Percentiles rank a stretch among this genome's conserved stretches.
These are phyloP conservation scores for Geoglossum cookeanum DNA, from an alignment of 2,329 filamentous ascomycete species.

Conservation along the genomic window DNA sequence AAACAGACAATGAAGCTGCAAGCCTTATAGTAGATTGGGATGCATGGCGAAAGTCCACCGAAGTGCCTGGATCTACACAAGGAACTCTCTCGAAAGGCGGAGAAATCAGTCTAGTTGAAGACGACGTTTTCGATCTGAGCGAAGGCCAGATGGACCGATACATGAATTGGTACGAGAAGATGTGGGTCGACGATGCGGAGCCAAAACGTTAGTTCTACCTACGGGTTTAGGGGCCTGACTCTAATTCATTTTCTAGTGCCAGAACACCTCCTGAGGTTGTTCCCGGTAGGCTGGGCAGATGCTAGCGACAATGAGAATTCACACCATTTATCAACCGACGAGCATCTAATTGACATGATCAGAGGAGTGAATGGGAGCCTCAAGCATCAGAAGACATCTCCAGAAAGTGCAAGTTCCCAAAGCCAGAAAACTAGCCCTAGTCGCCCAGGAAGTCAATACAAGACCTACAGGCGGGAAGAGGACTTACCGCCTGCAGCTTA, in stretches of 20 bases:
- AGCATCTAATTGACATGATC: background rate
- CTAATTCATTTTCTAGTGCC: constrained; percentile 17
- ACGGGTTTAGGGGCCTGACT: constrained; percentile 19
- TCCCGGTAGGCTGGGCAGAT: background rate
- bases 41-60: constrained; percentile 40
- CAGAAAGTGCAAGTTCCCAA: constrained; percentile 7
- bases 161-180: constrained; percentile 59
- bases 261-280: constrained; percentile 3
- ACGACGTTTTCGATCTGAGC: constrained; percentile 42
- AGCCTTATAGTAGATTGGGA: constrained; percentile 51
- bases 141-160: constrained; percentile 50
- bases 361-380: constrained; percentile 2
- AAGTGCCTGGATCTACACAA: constrained; percentile 14
- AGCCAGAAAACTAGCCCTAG: constrained; percentile 1
- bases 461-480: constrained; percentile 26
- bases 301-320: background rate
- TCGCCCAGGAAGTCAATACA: constrained; percentile 32
- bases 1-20: constrained; percentile 34
- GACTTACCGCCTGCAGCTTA: constrained; percentile 28
- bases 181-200: constrained; percentile 33
- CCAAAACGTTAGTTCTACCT: constrained; percentile 18
- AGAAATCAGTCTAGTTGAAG: constrained; percentile 37
- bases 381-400: constrained; percentile 15
- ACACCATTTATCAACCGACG: background rate
- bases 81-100: constrained; percentile 25